Base-by-base conservation (phyloP, 1,284 basidiomycete genomes). In the Omphalotus olearius region DNA sequence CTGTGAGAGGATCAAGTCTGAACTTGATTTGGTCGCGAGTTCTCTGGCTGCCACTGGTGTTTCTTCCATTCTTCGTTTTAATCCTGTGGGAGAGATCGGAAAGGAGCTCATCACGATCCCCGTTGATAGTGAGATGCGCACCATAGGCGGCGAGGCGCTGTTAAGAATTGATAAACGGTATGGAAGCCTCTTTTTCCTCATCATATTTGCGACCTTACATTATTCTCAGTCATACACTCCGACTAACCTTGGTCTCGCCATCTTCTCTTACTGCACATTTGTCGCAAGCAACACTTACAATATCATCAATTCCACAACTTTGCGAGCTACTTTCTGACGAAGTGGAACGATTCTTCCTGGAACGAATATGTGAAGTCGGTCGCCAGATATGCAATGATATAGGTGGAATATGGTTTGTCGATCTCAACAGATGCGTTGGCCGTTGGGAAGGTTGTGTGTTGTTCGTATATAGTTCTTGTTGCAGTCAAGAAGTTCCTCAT, bases 361-460 rank as follows among this genome's bases (percentile, higher is more conserved):
- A 76, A 28, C 71, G 80, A 52, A 82, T 91, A 53, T 85, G 85
- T 59, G 81, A 81, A 50, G 68, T 84, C 28, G 88, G 88, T 5
- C 70, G 69, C 20, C 75, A 78, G 39, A 67, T 80, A 14, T 80
- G 78, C 50, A 74, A 79, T 49, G 60, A 65, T 41, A 70, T 80
- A 16, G 79, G 76, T 41, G 85, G 82, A 9, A 82, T 80, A 2
- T 91, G 88, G 88, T 88, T 91, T 58, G 80, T 90, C 11, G 88
- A 91, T 59, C 64, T 80, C 44, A 78, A 80, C 43, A 74, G 80
- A 52, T 83, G 82, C 50, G 77, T 91, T n/a, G 88, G 85, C 9
- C 74, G 85, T 58, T 90, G 88, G 87, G 87, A 90, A 56, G 84
- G 86, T 4, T 82, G 79, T 56, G 79, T 83, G 25, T 57, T 90